A percentile compares a stretch with the other conserved stretches of the same genome.
phyloP scores from a whole-genome alignment of 1,284 basidiomycete species.

The Phylloboletellus chloephorus region DNA sequence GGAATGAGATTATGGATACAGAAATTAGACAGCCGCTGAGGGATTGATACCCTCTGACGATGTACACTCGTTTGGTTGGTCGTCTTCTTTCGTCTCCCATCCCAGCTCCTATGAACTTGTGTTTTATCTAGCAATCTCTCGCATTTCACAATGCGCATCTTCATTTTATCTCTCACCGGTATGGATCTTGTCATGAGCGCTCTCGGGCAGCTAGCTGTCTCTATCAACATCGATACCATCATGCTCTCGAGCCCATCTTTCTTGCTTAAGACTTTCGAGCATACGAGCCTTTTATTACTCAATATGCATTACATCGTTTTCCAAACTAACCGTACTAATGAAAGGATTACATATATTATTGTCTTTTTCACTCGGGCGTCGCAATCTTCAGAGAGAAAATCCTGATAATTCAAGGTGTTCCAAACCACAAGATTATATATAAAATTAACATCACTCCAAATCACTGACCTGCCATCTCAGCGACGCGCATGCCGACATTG shows the following conservation, averaged over 20 bases:
- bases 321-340: conserved; percentile 23
- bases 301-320: conserved; percentile 21
- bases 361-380: neutral
- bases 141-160: conserved; percentile 15
- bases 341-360: conserved; percentile 16
- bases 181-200: conserved; percentile 24
- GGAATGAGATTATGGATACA: conserved; percentile 8
- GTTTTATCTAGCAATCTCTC: conserved; percentile 10
- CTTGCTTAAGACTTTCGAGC: conserved; percentile 19
- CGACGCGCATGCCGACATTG: conserved; percentile 64
- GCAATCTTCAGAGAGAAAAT: neutral
- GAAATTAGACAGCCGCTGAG: conserved; percentile 13
- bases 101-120: conserved; percentile 6
- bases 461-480: conserved; percentile 36
- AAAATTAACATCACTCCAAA: conserved; percentile 5
- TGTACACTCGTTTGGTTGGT: conserved; percentile 29
- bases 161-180: conserved; percentile 14
- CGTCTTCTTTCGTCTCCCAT: conserved; percentile 6
- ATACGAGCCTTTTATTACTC: conserved; percentile 22
- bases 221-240: conserved; percentile 7
- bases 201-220: conserved; percentile 19
- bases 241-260: conserved; percentile 6
- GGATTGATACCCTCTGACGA: conserved; percentile 16
- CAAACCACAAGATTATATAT: neutral
- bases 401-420: neutral